Conservation (phyloP, 2,329 filamentous ascomycete species). For the Clarireedia hainanense region DNA sequence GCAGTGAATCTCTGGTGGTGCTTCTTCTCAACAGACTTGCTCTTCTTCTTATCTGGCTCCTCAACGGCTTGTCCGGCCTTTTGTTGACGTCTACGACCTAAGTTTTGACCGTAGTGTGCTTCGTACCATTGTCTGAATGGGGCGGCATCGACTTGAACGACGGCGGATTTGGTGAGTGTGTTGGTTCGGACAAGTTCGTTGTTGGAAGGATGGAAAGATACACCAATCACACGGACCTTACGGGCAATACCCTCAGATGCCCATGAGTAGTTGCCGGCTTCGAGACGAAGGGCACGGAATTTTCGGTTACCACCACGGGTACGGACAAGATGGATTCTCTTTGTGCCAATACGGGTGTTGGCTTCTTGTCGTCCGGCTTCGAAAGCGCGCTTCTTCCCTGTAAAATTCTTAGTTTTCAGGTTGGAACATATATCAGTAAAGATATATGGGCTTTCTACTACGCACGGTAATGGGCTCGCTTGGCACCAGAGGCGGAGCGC, state of each 20-base stretch:
- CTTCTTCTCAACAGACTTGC: conserved; percentile 93
- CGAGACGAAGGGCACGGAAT: conserved; percentile 97
- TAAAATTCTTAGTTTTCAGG: conserved; percentile 48
- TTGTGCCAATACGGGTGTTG: conserved; percentile 97
- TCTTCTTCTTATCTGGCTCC: conserved; percentile 70
- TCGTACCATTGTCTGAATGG: conserved; percentile 99
- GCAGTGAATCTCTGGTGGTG: conserved; percentile 78
- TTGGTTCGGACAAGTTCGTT: conserved; percentile 99
- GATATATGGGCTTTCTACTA: conserved; percentile 63
- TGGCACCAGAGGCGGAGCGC: conserved; percentile 97
- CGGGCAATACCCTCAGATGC: conserved; percentile 95
- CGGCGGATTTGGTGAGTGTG: conserved; percentile 97
- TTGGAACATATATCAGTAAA: conserved; percentile 59
- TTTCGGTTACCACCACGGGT: conserved; percentile 99
- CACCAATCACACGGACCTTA: conserved; percentile 98
- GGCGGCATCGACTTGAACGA: conserved; percentile 97
- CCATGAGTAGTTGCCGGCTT: conserved; percentile 99
- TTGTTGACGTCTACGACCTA: conserved; percentile 88
- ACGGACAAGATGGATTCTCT: conserved; percentile 94
- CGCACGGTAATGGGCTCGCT: conserved; percentile 87
- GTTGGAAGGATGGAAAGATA: conserved; percentile 99
- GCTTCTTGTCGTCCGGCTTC: conserved; percentile 99
- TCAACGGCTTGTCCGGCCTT: conserved; percentile 45
- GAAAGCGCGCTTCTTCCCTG: conserved; percentile 96
- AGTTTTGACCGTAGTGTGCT: conserved; percentile 89